Base-by-base conservation (phyloP, 1,284 basidiomycete species). In the Marasmius fiardii region DNA sequence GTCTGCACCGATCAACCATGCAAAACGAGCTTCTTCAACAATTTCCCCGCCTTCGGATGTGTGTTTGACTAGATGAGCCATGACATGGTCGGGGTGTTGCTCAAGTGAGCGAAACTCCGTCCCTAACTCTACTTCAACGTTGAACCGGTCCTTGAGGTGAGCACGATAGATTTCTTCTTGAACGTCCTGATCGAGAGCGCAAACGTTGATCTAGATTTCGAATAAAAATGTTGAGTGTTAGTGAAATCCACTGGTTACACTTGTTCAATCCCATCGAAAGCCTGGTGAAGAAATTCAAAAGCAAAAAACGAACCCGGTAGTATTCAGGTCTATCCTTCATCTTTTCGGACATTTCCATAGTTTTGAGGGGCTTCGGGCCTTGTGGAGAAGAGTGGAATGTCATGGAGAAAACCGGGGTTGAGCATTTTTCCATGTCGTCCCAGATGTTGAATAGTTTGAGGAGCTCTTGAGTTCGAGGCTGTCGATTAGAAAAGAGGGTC, bases 1-100 rank as follows among this genome's bases (percentile, higher is more conserved):
- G 59, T 77, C 77, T 1, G 69, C 61, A 0, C 75, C 76, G 1
- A 77, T 60, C 5, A 77, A 50, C 53, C 64, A 74, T 1, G 64
- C 61, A 18, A 65, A 68, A 4, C 63, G 60, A 7, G 63, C 58
- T 0, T 44, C 50, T 51, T 63, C 65, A 3, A 43, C 7, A 5
- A 53, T 26, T 16, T 61, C 66, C 14, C 53, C 54, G 24, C 61
- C 48, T 18, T 57, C 57, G 10, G 31, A 51, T 21, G 55, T 53
- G 11, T 23, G 61, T 57, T 64, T 67, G 43, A 66, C 44, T 45
- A 68, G 34, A 20, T 58, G 61, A 5, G 65, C 68, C 5, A 57
- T 31, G 8, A 73, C 65, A 14, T 53, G 52, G 10, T 67, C 63
- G 1, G 54, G 54, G 2, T 61, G 50, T 48, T 75, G 71, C 54